Evolutionary conservation across 441 rosid species (phyloP).

Genomic region (Adansonia gregorii): DNA sequence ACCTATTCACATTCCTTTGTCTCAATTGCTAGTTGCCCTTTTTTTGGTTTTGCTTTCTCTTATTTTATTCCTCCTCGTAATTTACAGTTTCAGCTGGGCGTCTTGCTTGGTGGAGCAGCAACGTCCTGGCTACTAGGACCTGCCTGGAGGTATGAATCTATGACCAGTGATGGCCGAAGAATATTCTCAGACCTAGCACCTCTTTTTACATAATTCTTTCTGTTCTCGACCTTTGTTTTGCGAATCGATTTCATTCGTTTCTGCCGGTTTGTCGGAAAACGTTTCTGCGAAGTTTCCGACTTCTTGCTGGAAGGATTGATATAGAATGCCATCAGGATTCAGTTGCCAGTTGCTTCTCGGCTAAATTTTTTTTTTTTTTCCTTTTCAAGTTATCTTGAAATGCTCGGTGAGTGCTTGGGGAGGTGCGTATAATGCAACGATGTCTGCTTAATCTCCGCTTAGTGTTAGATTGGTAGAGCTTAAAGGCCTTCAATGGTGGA

Average conservation of each 20-base stretch:
- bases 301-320: no score
- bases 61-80: not conserved
- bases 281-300: no score
- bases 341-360: no score
- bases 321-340: no score
- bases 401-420: no score
- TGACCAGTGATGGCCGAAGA: conserved; percentile 55
- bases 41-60: not conserved
- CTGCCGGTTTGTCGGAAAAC: no score
- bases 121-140: conserved; percentile 87
- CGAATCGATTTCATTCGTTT: no score
- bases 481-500: not conserved
- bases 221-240: no score
- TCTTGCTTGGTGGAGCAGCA: conserved; percentile 77
- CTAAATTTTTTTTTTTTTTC: no score
- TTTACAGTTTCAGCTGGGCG: conserved; percentile 60
- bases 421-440: not conserved
- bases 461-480: not conserved
- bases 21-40: not conserved
- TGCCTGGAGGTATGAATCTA: conserved; percentile 59
- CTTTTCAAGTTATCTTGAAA: no score
- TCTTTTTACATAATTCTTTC: conserved; percentile 31
- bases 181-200: conserved; percentile 67
- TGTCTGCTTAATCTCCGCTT: not conserved
- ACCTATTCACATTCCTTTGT: not conserved